phyloP scores from a whole-genome alignment of 2,329 filamentous ascomycete genomes.

The Aspergillus sclerotialis region DNA sequence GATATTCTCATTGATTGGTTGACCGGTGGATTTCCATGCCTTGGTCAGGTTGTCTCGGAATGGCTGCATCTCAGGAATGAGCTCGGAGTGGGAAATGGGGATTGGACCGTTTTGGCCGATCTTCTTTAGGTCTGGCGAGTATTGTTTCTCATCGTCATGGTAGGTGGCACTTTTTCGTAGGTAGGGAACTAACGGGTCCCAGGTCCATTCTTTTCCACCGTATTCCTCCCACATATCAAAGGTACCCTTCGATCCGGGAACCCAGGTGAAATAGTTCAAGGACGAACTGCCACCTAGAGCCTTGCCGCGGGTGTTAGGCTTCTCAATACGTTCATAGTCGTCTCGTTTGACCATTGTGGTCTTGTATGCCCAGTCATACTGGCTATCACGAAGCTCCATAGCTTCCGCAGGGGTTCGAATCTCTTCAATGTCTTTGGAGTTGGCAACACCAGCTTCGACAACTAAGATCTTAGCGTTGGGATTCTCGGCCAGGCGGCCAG shows the following conservation, averaged over 20 bases:
- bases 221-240: conserved; percentile 43
- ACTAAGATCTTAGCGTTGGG: conserved; percentile 6
- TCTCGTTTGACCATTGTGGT: conserved; percentile 51
- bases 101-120: conserved; percentile 46
- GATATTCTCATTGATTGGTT: conserved; percentile 45
- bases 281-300: conserved; percentile 39
- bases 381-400: conserved; percentile 48
- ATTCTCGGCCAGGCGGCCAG: conserved; percentile 9
- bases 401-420: conserved; percentile 51
- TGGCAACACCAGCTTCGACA: conserved; percentile 17
- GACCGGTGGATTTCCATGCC: conserved; percentile 48
- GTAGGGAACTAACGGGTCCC: conserved; percentile 40
- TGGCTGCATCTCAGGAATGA: conserved; percentile 43
- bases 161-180: conserved; percentile 45
- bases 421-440: conserved; percentile 41
- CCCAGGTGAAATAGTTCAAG: conserved; percentile 57
- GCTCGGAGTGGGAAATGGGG: conserved; percentile 44
- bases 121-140: conserved; percentile 41
- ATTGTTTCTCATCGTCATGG: conserved; percentile 42
- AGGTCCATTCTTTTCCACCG: conserved; percentile 42
- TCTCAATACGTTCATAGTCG: conserved; percentile 55
- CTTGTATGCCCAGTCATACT: conserved; percentile 57
- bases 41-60: conserved; percentile 36
- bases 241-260: conserved; percentile 48
- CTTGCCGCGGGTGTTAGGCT: conserved; percentile 55